These are phyloP conservation scores for Saccharomycopsis microspora DNA, from an alignment of 805 yeast genomes.

Conservation along the genomic window DNA sequence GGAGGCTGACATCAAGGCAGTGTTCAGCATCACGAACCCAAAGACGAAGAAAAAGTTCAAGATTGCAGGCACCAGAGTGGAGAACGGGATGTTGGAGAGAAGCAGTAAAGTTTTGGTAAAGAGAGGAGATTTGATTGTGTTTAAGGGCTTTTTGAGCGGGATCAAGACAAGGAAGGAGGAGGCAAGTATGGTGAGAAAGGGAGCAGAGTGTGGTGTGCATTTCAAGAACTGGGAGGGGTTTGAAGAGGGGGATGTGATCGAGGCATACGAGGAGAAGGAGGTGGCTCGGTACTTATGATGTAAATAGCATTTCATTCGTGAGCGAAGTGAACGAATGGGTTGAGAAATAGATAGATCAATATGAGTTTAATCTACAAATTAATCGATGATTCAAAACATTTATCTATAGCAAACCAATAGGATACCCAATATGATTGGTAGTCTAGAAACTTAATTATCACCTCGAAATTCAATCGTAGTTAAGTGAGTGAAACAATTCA, in stretches of 20 bases:
- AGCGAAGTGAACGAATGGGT: no score
- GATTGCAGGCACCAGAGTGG: slow-evolving; percentile 84
- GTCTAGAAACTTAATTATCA: no score
- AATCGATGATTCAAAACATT: no score
- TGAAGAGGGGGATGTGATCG: slow-evolving; percentile 64
- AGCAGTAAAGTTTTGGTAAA: slow-evolving; percentile 46
- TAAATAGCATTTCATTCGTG: no score
- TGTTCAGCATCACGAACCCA: slow-evolving; percentile 58
- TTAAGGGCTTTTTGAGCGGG: slow-evolving; percentile 53
- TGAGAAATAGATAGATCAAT: no score
- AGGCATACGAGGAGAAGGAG: slow-evolving; percentile 57
- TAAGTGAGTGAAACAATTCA: no score
- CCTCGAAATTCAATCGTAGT: no score
- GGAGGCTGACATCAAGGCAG: slow-evolving; percentile 56
- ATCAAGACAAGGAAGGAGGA: slow-evolving; percentile 79
- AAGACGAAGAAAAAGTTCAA: slow-evolving; percentile 34
- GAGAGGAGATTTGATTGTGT: slow-evolving; percentile 36
- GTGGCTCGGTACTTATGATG: slow-evolving; percentile 40
- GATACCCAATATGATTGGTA: no score
- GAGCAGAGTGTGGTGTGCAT: slow-evolving; percentile 82
- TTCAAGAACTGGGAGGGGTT: slow-evolving; percentile 59
- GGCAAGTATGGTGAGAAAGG: slow-evolving; percentile 65
- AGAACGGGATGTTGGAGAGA: slow-evolving; percentile 54
- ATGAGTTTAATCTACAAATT: no score
- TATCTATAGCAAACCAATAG: no score